Evolutionary conservation across 2,329 filamentous ascomycete species (phyloP).

Genomic region (Xylaria multiplex): DNA sequence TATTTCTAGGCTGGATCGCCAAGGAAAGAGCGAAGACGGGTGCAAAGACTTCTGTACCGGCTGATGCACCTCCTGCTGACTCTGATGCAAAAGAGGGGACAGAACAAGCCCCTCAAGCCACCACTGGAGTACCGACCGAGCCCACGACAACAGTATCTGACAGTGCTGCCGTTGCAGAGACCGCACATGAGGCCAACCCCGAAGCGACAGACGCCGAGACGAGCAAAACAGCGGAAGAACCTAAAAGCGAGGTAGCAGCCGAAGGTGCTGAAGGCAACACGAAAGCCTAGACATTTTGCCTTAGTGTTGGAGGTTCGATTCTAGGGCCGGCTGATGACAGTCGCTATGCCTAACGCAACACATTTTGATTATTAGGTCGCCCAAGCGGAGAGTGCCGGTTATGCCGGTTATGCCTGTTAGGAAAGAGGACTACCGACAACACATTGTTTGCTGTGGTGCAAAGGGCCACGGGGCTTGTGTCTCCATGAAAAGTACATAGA

Average conservation of each 20-base stretch:
- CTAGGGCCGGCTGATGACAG: not conserved
- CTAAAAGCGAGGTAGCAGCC: conserved; percentile 9
- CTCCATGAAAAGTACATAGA: not conserved
- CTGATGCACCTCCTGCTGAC: conserved; percentile 14
- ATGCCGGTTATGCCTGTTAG: not conserved
- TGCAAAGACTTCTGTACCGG: conserved; percentile 11
- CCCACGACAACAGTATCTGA: conserved; percentile 29
- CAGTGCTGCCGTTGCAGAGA: conserved; percentile 16
- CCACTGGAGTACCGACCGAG: conserved; percentile 30
- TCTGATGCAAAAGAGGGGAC: conserved; percentile 17
- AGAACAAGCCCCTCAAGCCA: conserved; percentile 21
- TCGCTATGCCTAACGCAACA: not conserved
- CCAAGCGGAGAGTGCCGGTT: not conserved
- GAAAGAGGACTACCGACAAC: not conserved
- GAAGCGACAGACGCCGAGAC: conserved; percentile 10
- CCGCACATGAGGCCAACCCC: not conserved
- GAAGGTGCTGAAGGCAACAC: conserved; percentile 8
- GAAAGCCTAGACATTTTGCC: conserved; percentile 8
- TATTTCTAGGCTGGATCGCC: conserved; percentile 72
- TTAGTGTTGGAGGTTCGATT: not conserved
- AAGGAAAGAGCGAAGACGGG: conserved; percentile 52
- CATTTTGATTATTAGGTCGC: not conserved
- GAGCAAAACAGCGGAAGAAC: conserved; percentile 13
- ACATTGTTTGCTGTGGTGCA: not conserved
- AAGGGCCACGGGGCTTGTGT: not conserved